Percentiles rank a stretch among this genome's conserved stretches.
These are phyloP conservation scores for Lophium mytilinum DNA, from an alignment of 495 filamentous ascomycete genomes.

Conservation along the genomic window DNA sequence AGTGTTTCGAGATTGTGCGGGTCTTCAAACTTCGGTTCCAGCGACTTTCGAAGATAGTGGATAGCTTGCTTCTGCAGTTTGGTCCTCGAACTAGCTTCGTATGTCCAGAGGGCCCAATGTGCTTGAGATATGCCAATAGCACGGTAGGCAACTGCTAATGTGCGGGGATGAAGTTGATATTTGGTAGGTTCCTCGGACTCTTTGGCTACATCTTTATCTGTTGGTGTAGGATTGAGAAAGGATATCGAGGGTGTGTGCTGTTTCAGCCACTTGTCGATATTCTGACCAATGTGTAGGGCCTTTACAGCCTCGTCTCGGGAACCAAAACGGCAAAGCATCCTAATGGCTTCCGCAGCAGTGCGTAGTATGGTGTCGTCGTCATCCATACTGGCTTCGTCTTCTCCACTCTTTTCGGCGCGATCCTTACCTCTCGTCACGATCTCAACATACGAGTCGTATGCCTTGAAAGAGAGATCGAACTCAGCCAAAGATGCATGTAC, in stretches of 20 bases:
- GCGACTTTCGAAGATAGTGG: constrained; percentile 59
- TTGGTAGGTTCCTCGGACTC: constrained; percentile 4
- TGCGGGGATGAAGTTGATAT: constrained; percentile 38
- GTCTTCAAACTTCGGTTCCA: constrained; percentile 54
- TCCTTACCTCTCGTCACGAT: constrained; percentile 75
- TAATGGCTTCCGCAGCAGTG: constrained; percentile 69
- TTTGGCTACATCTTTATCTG: constrained; percentile 17
- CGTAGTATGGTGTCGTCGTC: constrained; percentile 63
- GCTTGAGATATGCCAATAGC: constrained; percentile 77
- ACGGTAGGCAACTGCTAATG: constrained; percentile 62
- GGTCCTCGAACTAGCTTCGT: constrained; percentile 57
- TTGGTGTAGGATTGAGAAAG: constrained; percentile 24
- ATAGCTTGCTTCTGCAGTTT: constrained; percentile 67
- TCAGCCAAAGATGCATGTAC: constrained; percentile 80
- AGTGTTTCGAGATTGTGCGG: constrained; percentile 59
- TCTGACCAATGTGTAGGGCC: constrained; percentile 55
- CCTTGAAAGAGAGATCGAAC: constrained; percentile 76
- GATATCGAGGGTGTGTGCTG: constrained; percentile 30
- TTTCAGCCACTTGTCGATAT: constrained; percentile 58
- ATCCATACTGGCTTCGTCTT: constrained; percentile 64
- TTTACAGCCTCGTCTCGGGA: constrained; percentile 65
- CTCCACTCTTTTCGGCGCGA: constrained; percentile 66
- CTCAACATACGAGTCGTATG: constrained; percentile 83
- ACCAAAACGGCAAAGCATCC: constrained; percentile 74
- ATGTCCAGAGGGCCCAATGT: constrained; percentile 75